phyloP scores from a whole-genome alignment of 305 asterid genomes.

The Fraxinus latifolia region DNA sequence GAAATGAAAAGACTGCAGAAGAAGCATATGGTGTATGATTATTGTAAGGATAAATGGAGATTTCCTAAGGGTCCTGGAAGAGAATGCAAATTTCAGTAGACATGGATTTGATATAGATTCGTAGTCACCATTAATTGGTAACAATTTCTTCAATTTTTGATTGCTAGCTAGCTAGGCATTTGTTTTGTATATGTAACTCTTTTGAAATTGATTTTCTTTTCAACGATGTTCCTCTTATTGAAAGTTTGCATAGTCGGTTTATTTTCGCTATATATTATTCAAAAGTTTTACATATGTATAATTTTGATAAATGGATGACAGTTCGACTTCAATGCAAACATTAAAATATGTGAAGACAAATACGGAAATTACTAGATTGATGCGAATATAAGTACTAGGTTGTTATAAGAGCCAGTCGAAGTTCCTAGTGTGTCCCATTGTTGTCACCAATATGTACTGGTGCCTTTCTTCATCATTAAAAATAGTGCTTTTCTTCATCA shows the following conservation, averaged over 20 bases:
- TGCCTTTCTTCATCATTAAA: too few species aligned
- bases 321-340: not conserved
- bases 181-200: not conserved
- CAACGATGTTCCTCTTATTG: not conserved
- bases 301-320: not conserved
- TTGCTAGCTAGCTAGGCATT: not conserved
- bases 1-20: constrained; percentile 50
- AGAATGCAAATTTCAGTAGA: constrained; percentile 43
- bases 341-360: not conserved
- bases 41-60: constrained; percentile 60
- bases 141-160: not conserved
- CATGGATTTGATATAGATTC: not conserved
- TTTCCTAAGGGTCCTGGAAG: constrained; percentile 53
- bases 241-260: not conserved
- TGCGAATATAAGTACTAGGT: not conserved
- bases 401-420: not conserved
- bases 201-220: not conserved
- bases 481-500: not conserved
- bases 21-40: constrained; percentile 59
- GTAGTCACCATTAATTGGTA: not conserved
- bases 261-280: not conserved
- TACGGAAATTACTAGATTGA: not conserved
- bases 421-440: constrained; percentile 12
- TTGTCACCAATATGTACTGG: not conserved
- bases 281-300: not conserved